A percentile compares a stretch with the other conserved stretches of the same genome.
phyloP scores from a whole-genome alignment of 352 stramenopile genomes.

The Phytophthora constricta region DNA sequence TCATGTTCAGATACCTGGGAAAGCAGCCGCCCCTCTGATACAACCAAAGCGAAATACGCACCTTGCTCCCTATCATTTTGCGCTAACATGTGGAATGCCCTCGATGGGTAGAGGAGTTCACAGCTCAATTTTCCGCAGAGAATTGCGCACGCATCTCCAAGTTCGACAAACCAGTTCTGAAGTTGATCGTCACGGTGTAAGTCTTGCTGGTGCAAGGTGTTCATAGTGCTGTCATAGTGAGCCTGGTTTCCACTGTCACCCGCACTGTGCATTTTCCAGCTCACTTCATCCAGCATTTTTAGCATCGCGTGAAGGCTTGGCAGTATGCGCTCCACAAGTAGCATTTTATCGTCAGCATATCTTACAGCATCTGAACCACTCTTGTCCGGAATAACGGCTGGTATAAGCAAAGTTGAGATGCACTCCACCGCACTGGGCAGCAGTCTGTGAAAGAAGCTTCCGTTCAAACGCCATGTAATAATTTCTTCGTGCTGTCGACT shows the following conservation, averaged over 20 bases:
- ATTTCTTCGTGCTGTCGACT: constrained; percentile 65
- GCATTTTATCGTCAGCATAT: constrained; percentile 14
- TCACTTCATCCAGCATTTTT: constrained; percentile 69
- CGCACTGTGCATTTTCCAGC: constrained; percentile 54
- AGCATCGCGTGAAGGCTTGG: constrained; percentile 53
- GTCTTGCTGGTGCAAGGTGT: neutral
- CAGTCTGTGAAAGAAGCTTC: constrained; percentile 57
- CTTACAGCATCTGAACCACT: neutral
- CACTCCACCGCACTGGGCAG: constrained; percentile 55
- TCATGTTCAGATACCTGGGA: neutral
- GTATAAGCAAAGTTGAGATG: constrained; percentile 40
- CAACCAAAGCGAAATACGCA: constrained; percentile 10
- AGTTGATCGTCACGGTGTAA: constrained; percentile 5
- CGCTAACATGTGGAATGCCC: neutral
- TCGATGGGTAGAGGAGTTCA: constrained; percentile 29
- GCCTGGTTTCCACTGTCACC: constrained; percentile 42
- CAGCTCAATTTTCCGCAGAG: constrained; percentile 57
- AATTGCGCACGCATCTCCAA: constrained; percentile 50
- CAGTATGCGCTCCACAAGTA: constrained; percentile 43
- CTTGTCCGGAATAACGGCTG: neutral
- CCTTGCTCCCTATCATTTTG: neutral
- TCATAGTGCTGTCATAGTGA: constrained; percentile 10
- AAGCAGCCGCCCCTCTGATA: constrained; percentile 26
- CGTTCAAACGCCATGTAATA: constrained; percentile 53
- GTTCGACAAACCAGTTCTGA: constrained; percentile 54